Base-by-base conservation (phyloP, 148 eudicot species). In the Drosera capensis region DNA sequence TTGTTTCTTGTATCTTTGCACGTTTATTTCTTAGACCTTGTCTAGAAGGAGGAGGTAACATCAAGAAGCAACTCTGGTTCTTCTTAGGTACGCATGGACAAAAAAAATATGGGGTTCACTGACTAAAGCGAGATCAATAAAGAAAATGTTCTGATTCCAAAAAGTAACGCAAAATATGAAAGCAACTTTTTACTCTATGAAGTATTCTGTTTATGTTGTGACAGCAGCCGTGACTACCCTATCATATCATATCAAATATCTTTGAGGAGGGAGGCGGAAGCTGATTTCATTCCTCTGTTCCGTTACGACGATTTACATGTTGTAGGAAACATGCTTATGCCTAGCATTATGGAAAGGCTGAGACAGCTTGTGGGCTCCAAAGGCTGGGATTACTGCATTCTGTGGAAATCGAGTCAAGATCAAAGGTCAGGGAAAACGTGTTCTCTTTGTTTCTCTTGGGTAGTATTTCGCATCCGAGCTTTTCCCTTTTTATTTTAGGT, bases 391-490 rank as follows among this genome's bases (percentile, higher is more conserved):
- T 84, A 84, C 4, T 75, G 74, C 50, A 74, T 90, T 25, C 44
- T 90, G 14, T 90, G 95, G 97, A 80, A 71, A 43, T 52, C 81
- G 52, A 78, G 68, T 67, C 78, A 80, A 60, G 97, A 84, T 65
- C 86, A 85, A 55, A 80, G 95, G 97, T 79, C 3, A 12, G 11
- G 19, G n/a, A 5, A 34, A 34, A n/a, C n/a, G n/a, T n/a, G n/a
- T n/a, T n/a, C 9, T 34, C 38, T 34, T 34, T 15, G 11, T 34
- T 34, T 34, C n/a, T 13, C 14, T 34, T 28, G 9, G 9, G 9
- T 3, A 9, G 4, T 28, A 28, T 34, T 34, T 13, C n/a, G 11
- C 14, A 34, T 11, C 0, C 38, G n/a, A 34, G 9, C 38, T 34
- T 37, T 17, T 60, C 30, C 11, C n/a, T 28, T 8, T 34, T 1